Conservation (phyloP, 768 basidiomycete species). For the Podaxis rugospora region DNA sequence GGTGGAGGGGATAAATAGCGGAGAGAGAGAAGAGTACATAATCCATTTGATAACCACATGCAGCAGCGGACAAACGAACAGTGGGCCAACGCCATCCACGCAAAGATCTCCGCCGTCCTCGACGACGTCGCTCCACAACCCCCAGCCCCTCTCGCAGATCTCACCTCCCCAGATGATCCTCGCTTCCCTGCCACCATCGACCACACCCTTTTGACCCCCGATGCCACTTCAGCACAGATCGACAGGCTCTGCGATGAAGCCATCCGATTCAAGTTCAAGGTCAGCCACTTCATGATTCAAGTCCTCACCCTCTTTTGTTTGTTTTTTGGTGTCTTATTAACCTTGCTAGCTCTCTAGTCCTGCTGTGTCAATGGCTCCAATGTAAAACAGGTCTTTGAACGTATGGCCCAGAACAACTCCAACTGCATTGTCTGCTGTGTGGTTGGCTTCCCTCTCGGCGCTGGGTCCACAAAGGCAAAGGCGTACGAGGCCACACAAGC, state of each 20-base stretch:
- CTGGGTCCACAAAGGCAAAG: constrained; percentile 37
- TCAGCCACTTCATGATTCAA: constrained; percentile 12
- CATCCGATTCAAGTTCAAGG: constrained; percentile 44
- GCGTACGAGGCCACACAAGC: constrained; percentile 45
- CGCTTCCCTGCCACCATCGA: constrained; percentile 38
- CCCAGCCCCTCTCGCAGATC: constrained; percentile 17
- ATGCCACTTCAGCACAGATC: constrained; percentile 41
- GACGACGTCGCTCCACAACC: not conserved
- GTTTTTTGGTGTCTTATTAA: not conserved
- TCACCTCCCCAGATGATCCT: constrained; percentile 22
- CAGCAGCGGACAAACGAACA: constrained; percentile 24
- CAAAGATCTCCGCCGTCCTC: constrained; percentile 26
- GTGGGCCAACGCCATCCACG: constrained; percentile 26
- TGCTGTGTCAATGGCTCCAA: constrained; percentile 49
- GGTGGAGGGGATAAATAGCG: not conserved
- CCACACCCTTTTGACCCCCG: constrained; percentile 47
- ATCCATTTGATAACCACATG: not conserved
- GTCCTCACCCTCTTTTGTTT: too few relatives aligned
- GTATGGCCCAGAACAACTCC: constrained; percentile 32
- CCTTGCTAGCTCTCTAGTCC: constrained; percentile 26
- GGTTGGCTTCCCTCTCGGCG: constrained; percentile 49
- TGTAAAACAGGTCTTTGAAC: constrained; percentile 35
- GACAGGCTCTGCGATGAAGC: constrained; percentile 46
- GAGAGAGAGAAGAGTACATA: not conserved
- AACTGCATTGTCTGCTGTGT: constrained; percentile 40